These are phyloP conservation scores for Didymella sp. DNA, from an alignment of 2,329 filamentous ascomycete genomes.

Conservation along the genomic window DNA sequence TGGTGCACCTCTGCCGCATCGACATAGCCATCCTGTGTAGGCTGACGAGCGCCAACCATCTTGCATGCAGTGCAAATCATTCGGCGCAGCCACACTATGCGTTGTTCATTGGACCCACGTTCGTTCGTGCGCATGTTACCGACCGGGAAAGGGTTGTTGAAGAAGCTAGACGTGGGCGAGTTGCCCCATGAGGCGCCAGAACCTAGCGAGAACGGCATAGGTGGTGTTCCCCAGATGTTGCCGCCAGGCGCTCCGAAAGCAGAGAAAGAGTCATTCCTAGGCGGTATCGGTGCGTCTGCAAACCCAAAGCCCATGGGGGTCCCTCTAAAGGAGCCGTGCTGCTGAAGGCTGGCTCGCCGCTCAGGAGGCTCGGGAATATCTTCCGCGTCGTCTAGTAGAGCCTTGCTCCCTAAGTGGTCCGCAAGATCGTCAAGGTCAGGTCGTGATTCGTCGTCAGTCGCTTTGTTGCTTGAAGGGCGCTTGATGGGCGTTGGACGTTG, in stretches of 20 bases:
- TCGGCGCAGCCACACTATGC: conserved; percentile 45
- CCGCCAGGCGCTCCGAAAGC: conserved; percentile 41
- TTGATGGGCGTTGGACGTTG: conserved; percentile 86
- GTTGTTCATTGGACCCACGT: conserved; percentile 37
- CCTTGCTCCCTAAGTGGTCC: conserved; percentile 87
- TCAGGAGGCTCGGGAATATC: conserved; percentile 68
- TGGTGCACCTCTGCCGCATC: conserved; percentile 68
- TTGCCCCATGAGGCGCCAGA: conserved; percentile 51
- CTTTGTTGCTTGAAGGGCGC: conserved; percentile 76
- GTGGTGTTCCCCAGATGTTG: conserved; percentile 54
- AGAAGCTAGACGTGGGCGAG: conserved; percentile 44
- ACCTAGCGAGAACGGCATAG: conserved; percentile 51
- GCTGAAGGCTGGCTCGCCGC: conserved; percentile 51
- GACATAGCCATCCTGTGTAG: conserved; percentile 69
- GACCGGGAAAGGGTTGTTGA: conserved; percentile 44
- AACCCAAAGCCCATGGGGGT: conserved; percentile 46
- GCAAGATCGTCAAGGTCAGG: conserved; percentile 73
- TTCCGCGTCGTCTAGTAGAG: conserved; percentile 70
- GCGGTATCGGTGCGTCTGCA: conserved; percentile 41
- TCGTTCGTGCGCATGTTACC: conserved; percentile 36
- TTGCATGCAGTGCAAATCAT: conserved; percentile 82
- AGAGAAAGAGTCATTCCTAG: conserved; percentile 43
- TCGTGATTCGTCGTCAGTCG: conserved; percentile 56
- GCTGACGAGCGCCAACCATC: conserved; percentile 56
- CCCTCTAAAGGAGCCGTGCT: conserved; percentile 38